A percentile compares a stretch with the other conserved stretches of the same genome.
Evolutionary conservation across 1,139 yeast genomes (phyloP).

Genomic region (Ogataea hybrid): DNA sequence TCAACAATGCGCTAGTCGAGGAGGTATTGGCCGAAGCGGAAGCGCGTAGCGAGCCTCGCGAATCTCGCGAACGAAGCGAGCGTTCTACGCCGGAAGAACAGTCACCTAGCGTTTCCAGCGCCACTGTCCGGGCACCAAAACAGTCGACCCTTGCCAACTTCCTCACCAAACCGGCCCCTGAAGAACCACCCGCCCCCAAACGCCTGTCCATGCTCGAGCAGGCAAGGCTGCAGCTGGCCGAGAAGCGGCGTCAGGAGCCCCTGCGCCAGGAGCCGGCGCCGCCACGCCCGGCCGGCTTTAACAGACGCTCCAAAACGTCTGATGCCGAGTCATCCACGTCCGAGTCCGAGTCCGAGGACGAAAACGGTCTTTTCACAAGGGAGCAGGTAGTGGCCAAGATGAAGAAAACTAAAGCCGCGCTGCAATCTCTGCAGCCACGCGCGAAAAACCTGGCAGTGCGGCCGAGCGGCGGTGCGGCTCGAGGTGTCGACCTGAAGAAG

Average conservation of each 20-base stretch:
- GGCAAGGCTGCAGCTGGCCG: conserved; percentile 36
- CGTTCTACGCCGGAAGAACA: too few species aligned
- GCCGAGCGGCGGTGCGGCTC: not conserved
- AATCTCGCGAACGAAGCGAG: conserved; percentile 3
- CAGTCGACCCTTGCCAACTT: conserved; percentile 19
- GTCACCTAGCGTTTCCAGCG: too few species aligned
- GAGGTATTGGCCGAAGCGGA: conserved; percentile 47
- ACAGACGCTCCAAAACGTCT: conserved; percentile 33
- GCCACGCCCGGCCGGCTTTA: conserved; percentile 83
- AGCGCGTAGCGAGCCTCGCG: conserved; percentile 30
- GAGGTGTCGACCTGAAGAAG: conserved; percentile 39
- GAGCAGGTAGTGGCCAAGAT: conserved; percentile 32
- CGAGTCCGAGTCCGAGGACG: conserved; percentile 26
- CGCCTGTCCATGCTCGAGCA: conserved; percentile 31
- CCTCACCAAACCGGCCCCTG: conserved; percentile 8
- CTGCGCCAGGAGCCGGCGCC: conserved; percentile 48
- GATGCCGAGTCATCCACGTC: conserved; percentile 24
- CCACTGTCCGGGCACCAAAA: not conserved
- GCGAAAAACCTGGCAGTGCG: conserved; percentile 2
- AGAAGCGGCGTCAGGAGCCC: conserved; percentile 31
- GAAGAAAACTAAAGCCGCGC: conserved; percentile 25
- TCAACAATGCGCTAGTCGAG: conserved; percentile 54
- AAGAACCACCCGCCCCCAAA: conserved; percentile 13
- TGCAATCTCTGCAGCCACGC: conserved; percentile 27
- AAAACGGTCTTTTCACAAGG: conserved; percentile 28